A percentile compares a stretch with the other conserved stretches of the same genome.
These are phyloP conservation scores for Populus pruinosa DNA, from an alignment of 345 rosid species.

Conservation along the genomic window DNA sequence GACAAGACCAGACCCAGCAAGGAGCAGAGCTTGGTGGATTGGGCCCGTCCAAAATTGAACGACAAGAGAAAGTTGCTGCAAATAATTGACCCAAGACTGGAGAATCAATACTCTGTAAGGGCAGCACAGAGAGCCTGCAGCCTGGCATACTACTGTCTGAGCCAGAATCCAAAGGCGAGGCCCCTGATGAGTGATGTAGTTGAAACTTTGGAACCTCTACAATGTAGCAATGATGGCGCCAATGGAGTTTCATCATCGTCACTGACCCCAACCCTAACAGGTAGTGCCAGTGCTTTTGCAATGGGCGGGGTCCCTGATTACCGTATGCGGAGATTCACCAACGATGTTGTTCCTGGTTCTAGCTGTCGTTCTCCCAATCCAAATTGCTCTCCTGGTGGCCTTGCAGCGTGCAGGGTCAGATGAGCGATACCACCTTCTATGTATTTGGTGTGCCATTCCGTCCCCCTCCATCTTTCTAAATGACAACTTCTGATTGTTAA, in stretches of 20 bases:
- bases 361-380: slow-evolving; percentile 80
- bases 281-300: slow-evolving; percentile 48
- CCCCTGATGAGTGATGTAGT: slow-evolving; percentile 97
- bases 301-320: slow-evolving; percentile 70
- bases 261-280: slow-evolving; percentile 32
- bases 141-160: slow-evolving; percentile 86
- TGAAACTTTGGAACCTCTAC: slow-evolving; percentile 88
- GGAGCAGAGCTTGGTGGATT: slow-evolving; percentile 95
- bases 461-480: slow-evolving; percentile 19
- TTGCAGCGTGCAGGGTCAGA: slow-evolving; percentile 78
- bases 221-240: slow-evolving; percentile 46
- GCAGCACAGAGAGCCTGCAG: slow-evolving; percentile 97
- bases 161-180: slow-evolving; percentile 97
- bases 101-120: slow-evolving; percentile 78
- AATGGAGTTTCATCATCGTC: slow-evolving; percentile 40
- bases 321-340: slow-evolving; percentile 54
- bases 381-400: slow-evolving; percentile 72
- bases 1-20: slow-evolving; percentile 93
- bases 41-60: slow-evolving; percentile 95
- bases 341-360: slow-evolving; percentile 73
- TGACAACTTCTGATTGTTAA: slow-evolving; percentile 40
- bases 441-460: slow-evolving; percentile 43
- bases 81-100: slow-evolving; percentile 87
- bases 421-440: slow-evolving; percentile 43
- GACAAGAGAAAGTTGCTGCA: slow-evolving; percentile 86